Base-by-base conservation (phyloP, 257 asterid species). In the Eustoma russellianum region DNA sequence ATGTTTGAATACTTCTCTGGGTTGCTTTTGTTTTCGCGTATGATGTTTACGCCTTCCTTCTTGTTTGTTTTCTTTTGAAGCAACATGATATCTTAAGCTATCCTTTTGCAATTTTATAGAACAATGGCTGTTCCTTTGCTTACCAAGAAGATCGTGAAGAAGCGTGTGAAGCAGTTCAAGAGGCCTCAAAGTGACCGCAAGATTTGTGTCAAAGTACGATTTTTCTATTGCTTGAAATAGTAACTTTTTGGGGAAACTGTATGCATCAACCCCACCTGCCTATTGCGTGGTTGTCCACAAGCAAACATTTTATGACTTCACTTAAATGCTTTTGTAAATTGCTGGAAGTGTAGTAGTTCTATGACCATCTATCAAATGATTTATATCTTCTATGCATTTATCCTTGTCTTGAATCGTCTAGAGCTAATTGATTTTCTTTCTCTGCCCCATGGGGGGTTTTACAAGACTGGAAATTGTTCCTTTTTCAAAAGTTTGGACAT, bases 101-200 rank as follows among this genome's bases (percentile, higher is more conserved):
- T 47, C 6, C 18, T 45, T 15, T 40, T 38, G 9, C 1, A 24
- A 24, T 54, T 2, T 34, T 48, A 59, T 53, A 75, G 77, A 48
- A 68, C 19, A 16, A 75, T 75, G 81, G 81, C 81, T 1, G 68
- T 75, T 53, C 81, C 81, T 44, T 60, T 75, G 55, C 75, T 75
- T 0, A 30, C 51, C 61, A 75, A 75, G 75, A 71, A 62, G 76
- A 75, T 75, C 43, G 66, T 75, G 60, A 71, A 75, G 73, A 75
- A 75, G 68, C 72, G 78, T 16, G 73, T 65, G 66, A 75, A 75
- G 78, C 55, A 71, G 58, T 75, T 75, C 65, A 75, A 71, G 73
- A 71, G 81, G 71, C 75, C 77, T 47, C 78, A 75, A 33, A 68
- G 77, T 59, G 81, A 75, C 41, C 52, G 81, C 52, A 67, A 64